A percentile compares a stretch with the other conserved stretches of the same genome.
Conservation (phyloP, 177 flowering plant genomes). For the Vitis hybrid region DNA sequence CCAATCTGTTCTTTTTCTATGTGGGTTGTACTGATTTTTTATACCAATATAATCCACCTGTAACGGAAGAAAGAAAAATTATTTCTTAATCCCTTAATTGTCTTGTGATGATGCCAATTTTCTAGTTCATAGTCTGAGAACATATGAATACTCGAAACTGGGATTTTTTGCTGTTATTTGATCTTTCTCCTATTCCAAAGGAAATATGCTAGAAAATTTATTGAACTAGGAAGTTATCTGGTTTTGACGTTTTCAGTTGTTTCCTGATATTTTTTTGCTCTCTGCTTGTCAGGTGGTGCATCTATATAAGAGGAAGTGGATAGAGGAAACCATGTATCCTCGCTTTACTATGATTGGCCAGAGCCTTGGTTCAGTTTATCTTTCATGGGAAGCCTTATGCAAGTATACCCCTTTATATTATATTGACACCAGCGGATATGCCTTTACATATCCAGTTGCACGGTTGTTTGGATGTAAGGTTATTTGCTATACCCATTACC, state of each 20-base stretch:
- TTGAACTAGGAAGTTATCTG: too few species aligned
- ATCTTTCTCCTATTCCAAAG: too few species aligned
- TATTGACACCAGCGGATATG: slow-evolving; percentile 94
- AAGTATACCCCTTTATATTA: slow-evolving; percentile 69
- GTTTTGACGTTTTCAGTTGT: background rate
- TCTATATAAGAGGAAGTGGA: slow-evolving; percentile 79
- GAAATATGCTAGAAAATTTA: too few species aligned
- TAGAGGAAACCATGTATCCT: slow-evolving; percentile 90
- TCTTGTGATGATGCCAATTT: too few species aligned
- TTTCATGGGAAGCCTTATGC: slow-evolving; percentile 88
- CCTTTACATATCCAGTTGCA: slow-evolving; percentile 92
- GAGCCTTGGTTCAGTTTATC: slow-evolving; percentile 86
- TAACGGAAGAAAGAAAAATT: too few species aligned
- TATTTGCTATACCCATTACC: slow-evolving; percentile 90
- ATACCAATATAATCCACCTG: too few species aligned
- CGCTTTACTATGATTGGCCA: slow-evolving; percentile 96
- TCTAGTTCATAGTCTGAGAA: too few species aligned
- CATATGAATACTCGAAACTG: too few species aligned
- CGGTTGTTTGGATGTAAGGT: slow-evolving; percentile 91
- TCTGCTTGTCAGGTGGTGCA: slow-evolving; percentile 58
- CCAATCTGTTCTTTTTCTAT: too few species aligned
- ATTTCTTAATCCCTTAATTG: too few species aligned
- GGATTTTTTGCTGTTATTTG: too few species aligned
- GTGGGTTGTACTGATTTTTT: too few species aligned
- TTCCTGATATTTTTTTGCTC: background rate